phyloP scores from a whole-genome alignment of 2,329 filamentous ascomycete species.

The Trichocomaceae sp. region DNA sequence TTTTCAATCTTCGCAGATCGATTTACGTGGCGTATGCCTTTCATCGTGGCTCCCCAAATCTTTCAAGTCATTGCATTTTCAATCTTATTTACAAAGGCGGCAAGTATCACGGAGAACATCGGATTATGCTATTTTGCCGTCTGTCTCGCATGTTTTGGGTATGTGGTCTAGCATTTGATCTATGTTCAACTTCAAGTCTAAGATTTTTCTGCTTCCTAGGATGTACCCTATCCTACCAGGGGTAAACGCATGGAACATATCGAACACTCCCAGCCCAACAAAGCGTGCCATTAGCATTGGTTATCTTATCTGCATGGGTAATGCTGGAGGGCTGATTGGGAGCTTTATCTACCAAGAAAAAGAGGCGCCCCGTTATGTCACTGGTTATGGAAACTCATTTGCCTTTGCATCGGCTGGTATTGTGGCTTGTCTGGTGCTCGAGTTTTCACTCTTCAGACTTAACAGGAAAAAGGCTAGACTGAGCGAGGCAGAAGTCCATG shows the following conservation, averaged over 20 bases:
- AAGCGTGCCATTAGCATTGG: no score
- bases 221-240: no score
- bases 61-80: not conserved
- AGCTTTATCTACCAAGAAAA: no score
- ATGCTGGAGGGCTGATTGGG: no score
- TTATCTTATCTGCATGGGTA: no score
- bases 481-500: conserved; percentile 26
- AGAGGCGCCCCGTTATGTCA: conserved; percentile 46
- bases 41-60: not conserved
- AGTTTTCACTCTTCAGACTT: conserved; percentile 16
- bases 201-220: no score
- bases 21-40: conserved; percentile 23
- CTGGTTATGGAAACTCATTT: conserved; percentile 65
- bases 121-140: not conserved
- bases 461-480: conserved; percentile 19
- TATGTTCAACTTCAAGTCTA: no score
- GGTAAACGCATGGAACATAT: no score
- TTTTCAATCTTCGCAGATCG: conserved; percentile 19
- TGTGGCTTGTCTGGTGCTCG: conserved; percentile 18
- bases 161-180: no score
- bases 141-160: conserved; percentile 15
- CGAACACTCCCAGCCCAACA: no score
- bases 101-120: not conserved
- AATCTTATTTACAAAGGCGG: not conserved
- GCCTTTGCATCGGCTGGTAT: conserved; percentile 36